A percentile compares a stretch with the other conserved stretches of the same genome.
These are phyloP conservation scores for Daldinia sp. DNA, from an alignment of 2,329 filamentous ascomycete species.

Conservation along the genomic window DNA sequence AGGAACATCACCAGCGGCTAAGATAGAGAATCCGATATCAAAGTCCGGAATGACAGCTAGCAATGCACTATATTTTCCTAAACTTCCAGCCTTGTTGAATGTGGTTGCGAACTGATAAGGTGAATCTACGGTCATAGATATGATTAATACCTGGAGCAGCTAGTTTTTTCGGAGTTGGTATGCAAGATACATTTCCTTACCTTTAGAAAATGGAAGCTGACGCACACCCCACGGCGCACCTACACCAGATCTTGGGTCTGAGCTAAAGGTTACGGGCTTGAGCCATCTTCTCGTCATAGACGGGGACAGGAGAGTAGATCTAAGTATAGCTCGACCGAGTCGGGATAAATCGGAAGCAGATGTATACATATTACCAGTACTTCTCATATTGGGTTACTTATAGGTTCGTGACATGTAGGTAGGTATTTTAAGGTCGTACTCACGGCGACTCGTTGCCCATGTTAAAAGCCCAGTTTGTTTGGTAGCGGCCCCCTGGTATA, in stretches of 20 bases:
- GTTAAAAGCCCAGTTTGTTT: constrained; percentile 52
- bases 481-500: constrained; percentile 51
- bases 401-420: background rate
- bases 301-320: constrained; percentile 50
- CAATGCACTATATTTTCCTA: constrained; percentile 51
- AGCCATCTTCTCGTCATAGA: constrained; percentile 53
- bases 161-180: background rate
- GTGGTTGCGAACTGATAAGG: constrained; percentile 49
- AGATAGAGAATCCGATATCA: constrained; percentile 52
- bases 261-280: constrained; percentile 50
- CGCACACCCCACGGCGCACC: constrained; percentile 54
- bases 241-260: constrained; percentile 48
- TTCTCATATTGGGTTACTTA: constrained; percentile 25
- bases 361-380: constrained; percentile 53
- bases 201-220: constrained; percentile 45
- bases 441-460: constrained; percentile 52
- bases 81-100: constrained; percentile 53
- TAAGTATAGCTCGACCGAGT: constrained; percentile 51
- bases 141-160: background rate
- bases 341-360: constrained; percentile 50
- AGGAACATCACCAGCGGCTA: constrained; percentile 50
- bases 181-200: constrained; percentile 38
- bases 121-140: constrained; percentile 34
- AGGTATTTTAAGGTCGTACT: constrained; percentile 16
- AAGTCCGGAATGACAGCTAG: constrained; percentile 53